A percentile compares a stretch with the other conserved stretches of the same genome.
These are phyloP conservation scores for Pelargonium fulgidum DNA, from an alignment of 441 rosid genomes.

Conservation along the genomic window DNA sequence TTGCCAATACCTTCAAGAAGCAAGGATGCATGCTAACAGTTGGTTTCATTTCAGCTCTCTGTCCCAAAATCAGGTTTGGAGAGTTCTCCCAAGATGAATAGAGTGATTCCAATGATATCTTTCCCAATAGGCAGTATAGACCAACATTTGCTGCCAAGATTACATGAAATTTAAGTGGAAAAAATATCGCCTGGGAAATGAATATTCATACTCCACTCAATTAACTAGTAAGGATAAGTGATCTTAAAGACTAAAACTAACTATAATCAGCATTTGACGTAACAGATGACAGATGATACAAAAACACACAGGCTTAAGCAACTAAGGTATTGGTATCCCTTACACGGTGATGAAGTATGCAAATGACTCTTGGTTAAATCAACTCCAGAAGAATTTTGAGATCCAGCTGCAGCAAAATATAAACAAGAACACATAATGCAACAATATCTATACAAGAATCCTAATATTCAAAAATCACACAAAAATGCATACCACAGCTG, in stretches of 20 bases:
- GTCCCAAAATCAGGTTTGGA: conserved; percentile 78
- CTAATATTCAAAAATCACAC: not conserved
- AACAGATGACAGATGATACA: conserved; percentile 11
- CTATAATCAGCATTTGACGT: not conserved
- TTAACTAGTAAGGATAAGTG: not conserved
- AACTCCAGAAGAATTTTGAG: conserved; percentile 52
- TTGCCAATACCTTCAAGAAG: conserved; percentile 60
- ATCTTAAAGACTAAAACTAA: not conserved
- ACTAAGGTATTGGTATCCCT: conserved; percentile 21
- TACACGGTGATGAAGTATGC: conserved; percentile 39
- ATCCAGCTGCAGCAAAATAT: conserved; percentile 53
- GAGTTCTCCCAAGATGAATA: conserved; percentile 68
- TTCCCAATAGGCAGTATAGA: conserved; percentile 76
- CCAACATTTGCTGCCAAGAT: conserved; percentile 62
- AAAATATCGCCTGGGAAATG: not conserved
- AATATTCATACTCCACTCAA: conserved; percentile 11
- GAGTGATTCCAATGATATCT: conserved; percentile 64
- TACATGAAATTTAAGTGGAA: conserved; percentile 14
- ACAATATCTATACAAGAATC: conserved; percentile 9
- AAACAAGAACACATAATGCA: conserved; percentile 19
- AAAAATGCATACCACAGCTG: conserved; percentile 60
- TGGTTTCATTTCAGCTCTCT: conserved; percentile 59
- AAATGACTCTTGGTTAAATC: conserved; percentile 53
- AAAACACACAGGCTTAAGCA: conserved; percentile 14
- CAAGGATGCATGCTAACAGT: conserved; percentile 70